A percentile compares a stretch with the other conserved stretches of the same genome.
Evolutionary conservation across 768 basidiomycete species (phyloP).

Genomic region (Russula earlei): DNA sequence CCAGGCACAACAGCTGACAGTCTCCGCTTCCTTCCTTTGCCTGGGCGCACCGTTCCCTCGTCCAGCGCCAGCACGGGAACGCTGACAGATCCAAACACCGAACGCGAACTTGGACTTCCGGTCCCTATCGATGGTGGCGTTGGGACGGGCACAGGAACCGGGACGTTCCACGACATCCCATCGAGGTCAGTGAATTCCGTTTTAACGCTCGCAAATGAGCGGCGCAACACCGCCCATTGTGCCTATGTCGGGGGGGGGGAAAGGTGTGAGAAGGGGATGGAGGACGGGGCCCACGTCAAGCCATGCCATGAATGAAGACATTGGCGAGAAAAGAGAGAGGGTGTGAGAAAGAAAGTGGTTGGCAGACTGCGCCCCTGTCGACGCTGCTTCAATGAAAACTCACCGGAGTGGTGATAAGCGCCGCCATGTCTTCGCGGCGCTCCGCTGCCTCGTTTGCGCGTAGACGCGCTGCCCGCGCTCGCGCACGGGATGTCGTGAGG

Average conservation of each 20-base stretch:
- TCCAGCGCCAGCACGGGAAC: background rate
- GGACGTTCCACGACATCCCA: conserved; percentile 40
- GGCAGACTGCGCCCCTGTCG: background rate
- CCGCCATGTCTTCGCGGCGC: conserved; percentile 10
- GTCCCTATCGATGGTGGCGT: background rate
- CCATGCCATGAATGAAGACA: background rate
- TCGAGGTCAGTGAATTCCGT: conserved; percentile 55
- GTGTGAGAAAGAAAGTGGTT: background rate
- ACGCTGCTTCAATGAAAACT: background rate
- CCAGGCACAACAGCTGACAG: background rate
- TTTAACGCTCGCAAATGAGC: conserved; percentile 46
- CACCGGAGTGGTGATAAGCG: conserved; percentile 13
- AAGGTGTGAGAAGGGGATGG: background rate
- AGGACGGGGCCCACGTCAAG: background rate
- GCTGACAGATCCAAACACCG: background rate
- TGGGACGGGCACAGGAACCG: background rate
- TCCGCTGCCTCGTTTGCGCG: conserved; percentile 13
- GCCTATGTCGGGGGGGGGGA: conserved; percentile 21
- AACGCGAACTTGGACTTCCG: background rate
- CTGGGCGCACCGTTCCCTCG: conserved; percentile 4
- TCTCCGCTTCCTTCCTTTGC: background rate
- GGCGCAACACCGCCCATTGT: conserved; percentile 25
- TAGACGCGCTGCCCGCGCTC: conserved; percentile 1
- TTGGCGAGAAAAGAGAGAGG: too few species aligned
- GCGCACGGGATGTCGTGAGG: conserved; percentile 10